phyloP scores from a whole-genome alignment of 257 asterid species.

The Solanum chaucha region DNA sequence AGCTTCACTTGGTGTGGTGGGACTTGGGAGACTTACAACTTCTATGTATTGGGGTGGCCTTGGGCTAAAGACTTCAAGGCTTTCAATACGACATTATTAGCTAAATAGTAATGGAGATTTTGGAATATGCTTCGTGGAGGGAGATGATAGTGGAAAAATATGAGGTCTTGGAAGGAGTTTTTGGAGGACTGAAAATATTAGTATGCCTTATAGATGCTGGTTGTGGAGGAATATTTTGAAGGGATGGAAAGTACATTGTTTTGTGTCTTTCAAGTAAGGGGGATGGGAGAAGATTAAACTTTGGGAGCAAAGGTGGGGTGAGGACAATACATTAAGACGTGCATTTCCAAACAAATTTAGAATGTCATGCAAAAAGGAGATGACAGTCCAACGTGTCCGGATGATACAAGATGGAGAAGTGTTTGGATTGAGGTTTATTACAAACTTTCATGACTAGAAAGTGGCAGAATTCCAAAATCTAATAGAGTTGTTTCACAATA shows the following conservation, averaged over 20 bases:
- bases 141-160: not conserved
- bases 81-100: not conserved
- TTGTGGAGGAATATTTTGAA: not conserved
- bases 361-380: not conserved
- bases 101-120: not conserved
- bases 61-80: not conserved
- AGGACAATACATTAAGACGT: not conserved
- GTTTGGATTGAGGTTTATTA: not conserved
- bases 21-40: not conserved
- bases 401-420: not conserved
- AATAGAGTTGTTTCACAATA: not conserved
- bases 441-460: not conserved
- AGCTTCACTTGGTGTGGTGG: not conserved
- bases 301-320: not conserved
- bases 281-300: not conserved
- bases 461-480: not conserved
- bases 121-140: not conserved
- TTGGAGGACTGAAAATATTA: not conserved
- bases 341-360: not conserved
- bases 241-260: not conserved
- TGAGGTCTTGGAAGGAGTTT: not conserved
- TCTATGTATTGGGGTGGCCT: not conserved
- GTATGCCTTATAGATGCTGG: not conserved
- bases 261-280: not conserved
- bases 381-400: not conserved